phyloP scores from a whole-genome alignment of 2,329 filamentous ascomycete genomes.

The Ceratocystis papillata region DNA sequence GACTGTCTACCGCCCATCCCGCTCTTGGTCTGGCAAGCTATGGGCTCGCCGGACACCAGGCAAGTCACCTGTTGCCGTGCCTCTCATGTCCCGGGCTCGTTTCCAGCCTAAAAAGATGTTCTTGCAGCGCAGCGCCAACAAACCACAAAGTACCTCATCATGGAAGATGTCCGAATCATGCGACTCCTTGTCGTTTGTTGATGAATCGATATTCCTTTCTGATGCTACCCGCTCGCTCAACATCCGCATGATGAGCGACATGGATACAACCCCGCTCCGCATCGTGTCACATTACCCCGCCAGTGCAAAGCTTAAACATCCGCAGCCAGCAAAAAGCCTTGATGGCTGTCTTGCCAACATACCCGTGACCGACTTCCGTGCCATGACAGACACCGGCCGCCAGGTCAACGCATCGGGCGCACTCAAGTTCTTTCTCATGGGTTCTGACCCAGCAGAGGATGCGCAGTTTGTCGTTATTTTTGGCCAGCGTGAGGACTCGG shows the following conservation, averaged over 20 bases:
- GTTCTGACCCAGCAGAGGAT: conserved; percentile 18
- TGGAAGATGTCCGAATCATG: conserved; percentile 9
- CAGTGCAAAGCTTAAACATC: conserved; percentile 19
- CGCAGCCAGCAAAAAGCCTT: conserved; percentile 16
- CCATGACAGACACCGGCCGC: conserved; percentile 14
- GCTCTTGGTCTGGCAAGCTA: conserved; percentile 15
- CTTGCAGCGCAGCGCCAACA: conserved; percentile 22
- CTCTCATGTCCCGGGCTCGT: conserved; percentile 23
- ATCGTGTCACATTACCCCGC: conserved; percentile 25
- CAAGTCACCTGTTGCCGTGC: conserved; percentile 24
- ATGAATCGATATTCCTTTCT: background rate
- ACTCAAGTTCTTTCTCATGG: conserved; percentile 24
- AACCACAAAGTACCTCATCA: background rate
- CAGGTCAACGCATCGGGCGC: conserved; percentile 18
- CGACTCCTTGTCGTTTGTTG: background rate
- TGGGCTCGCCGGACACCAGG: conserved; percentile 23
- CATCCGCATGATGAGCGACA: conserved; percentile 21
- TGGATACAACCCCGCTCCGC: conserved; percentile 17
- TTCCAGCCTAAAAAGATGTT: conserved; percentile 25
- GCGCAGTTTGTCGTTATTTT: conserved; percentile 24
- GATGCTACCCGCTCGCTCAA: conserved; percentile 10
- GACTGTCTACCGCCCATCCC: conserved; percentile 22
- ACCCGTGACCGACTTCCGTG: conserved; percentile 14
- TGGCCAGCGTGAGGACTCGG: conserved; percentile 14
- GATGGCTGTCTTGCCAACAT: conserved; percentile 22